phyloP scores from a whole-genome alignment of 768 basidiomycete species.

The Chlorophyllum brunneum region DNA sequence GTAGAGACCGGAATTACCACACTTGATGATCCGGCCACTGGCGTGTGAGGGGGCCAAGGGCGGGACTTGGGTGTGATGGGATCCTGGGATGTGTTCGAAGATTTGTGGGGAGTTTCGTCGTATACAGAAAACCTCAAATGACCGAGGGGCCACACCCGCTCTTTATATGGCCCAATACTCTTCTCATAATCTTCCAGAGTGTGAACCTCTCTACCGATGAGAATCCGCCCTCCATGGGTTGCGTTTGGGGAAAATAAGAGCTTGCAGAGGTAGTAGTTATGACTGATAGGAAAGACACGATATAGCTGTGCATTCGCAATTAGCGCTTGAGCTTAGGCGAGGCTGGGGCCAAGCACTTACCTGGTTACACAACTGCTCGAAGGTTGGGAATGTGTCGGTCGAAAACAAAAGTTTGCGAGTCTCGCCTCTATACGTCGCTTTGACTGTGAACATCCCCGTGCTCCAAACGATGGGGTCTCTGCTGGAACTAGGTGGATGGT shows the following conservation, averaged over 20 bases:
- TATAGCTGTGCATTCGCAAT: slow-evolving; percentile 49
- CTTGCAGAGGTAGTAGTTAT: slow-evolving; percentile 58
- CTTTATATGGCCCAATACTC: slow-evolving; percentile 44
- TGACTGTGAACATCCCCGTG: slow-evolving; percentile 62
- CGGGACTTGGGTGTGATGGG: neutral
- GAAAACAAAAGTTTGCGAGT: slow-evolving; percentile 64
- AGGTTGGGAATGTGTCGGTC: slow-evolving; percentile 57
- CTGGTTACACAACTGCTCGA: slow-evolving; percentile 57
- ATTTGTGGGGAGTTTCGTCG: slow-evolving; percentile 44
- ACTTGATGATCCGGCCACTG: slow-evolving; percentile 6
- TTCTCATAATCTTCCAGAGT: slow-evolving; percentile 53
- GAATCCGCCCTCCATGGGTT: slow-evolving; percentile 48
- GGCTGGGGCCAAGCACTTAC: slow-evolving; percentile 33
- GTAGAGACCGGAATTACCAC: slow-evolving; percentile 23
- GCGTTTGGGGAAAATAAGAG: slow-evolving; percentile 67
- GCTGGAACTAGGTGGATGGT: slow-evolving; percentile 20
- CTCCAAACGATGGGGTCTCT: slow-evolving; percentile 21
- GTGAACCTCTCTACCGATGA: slow-evolving; percentile 60
- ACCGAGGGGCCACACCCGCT: slow-evolving; percentile 52
- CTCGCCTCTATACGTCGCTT: slow-evolving; percentile 71
- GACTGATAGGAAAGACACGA: slow-evolving; percentile 63
- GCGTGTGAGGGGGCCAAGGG: slow-evolving; percentile 7
- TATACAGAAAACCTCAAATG: slow-evolving; percentile 60
- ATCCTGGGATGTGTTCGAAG: slow-evolving; percentile 16
- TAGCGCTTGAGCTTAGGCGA: slow-evolving; percentile 2